Percentiles rank a stretch among this genome's conserved stretches.
Conservation (phyloP, 345 rosid species). For the Acer saccharum region DNA sequence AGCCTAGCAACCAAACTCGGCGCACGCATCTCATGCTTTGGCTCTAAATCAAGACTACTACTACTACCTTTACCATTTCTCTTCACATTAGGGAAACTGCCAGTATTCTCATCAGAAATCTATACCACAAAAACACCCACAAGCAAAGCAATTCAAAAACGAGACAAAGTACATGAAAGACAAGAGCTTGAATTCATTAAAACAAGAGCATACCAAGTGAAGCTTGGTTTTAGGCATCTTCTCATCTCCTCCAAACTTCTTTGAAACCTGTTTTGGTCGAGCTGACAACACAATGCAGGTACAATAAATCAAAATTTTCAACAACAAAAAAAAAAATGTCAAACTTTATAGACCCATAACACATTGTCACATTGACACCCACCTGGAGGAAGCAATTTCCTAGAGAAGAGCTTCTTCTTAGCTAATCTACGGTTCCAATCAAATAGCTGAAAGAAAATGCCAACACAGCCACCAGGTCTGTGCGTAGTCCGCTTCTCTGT, state of each 20-base stretch:
- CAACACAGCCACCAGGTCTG: slow-evolving; percentile 81
- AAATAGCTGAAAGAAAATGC: slow-evolving; percentile 85
- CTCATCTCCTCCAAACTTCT: slow-evolving; percentile 75
- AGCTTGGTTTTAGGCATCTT: slow-evolving; percentile 81
- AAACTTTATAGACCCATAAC: too few relatives aligned
- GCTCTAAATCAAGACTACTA: slow-evolving; percentile 30
- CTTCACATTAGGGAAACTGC: slow-evolving; percentile 61
- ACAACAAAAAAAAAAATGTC: slow-evolving; percentile 15
- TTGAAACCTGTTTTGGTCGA: slow-evolving; percentile 58
- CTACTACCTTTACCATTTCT: slow-evolving; percentile 36
- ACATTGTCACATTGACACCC: background rate
- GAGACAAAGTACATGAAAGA: background rate
- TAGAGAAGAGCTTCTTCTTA: slow-evolving; percentile 80
- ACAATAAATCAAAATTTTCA: slow-evolving; percentile 2
- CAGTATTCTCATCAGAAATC: slow-evolving; percentile 86
- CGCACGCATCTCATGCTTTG: slow-evolving; percentile 65
- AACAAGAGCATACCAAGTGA: slow-evolving; percentile 51
- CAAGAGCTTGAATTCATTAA: background rate
- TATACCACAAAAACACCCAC: slow-evolving; percentile 19
- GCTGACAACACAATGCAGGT: slow-evolving; percentile 34
- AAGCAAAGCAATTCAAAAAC: slow-evolving; percentile 5
- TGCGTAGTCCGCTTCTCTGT: slow-evolving; percentile 61
- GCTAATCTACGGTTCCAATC: slow-evolving; percentile 89
- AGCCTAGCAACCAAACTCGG: slow-evolving; percentile 91
- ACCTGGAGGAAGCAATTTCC: slow-evolving; percentile 82